Percentiles rank a stretch among this genome's conserved stretches.
Conservation (phyloP, 139 green algal species). For the Trebouxia sp. region DNA sequence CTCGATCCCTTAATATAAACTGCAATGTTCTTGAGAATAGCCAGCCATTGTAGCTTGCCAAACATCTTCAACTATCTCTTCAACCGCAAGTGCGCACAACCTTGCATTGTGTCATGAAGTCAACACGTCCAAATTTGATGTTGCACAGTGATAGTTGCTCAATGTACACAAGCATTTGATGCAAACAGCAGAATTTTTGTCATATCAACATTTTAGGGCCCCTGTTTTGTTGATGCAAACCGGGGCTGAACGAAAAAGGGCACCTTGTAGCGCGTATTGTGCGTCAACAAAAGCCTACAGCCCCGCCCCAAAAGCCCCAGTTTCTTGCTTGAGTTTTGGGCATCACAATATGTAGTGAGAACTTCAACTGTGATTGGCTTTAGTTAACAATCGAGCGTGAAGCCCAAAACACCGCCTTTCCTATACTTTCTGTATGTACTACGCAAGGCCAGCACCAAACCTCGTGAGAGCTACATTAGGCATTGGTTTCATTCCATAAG, state of each 20-base stretch:
- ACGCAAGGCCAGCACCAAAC: background rate
- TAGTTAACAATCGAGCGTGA: background rate
- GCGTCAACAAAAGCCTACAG: slow-evolving; percentile 1
- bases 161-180: background rate
- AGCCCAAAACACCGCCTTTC: background rate
- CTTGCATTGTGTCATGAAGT: no score
- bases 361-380: background rate
- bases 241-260: no score
- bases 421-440: background rate
- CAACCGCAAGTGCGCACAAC: no score
- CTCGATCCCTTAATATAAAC: slow-evolving; percentile 6
- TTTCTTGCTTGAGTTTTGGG: background rate
- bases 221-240: background rate
- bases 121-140: no score
- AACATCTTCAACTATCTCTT: no score
- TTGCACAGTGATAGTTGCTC: background rate
- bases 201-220: background rate
- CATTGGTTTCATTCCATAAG: background rate
- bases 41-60: no score
- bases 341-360: slow-evolving; percentile 10
- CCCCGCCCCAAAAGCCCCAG: slow-evolving; percentile 3
- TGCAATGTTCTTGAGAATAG: slow-evolving; percentile 1
- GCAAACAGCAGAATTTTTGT: background rate
- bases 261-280: background rate
- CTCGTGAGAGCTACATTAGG: background rate